Percentiles rank a stretch among this genome's conserved stretches.
Evolutionary conservation across 306 rosid genomes (phyloP).

Genomic region (Vicia sativa): DNA sequence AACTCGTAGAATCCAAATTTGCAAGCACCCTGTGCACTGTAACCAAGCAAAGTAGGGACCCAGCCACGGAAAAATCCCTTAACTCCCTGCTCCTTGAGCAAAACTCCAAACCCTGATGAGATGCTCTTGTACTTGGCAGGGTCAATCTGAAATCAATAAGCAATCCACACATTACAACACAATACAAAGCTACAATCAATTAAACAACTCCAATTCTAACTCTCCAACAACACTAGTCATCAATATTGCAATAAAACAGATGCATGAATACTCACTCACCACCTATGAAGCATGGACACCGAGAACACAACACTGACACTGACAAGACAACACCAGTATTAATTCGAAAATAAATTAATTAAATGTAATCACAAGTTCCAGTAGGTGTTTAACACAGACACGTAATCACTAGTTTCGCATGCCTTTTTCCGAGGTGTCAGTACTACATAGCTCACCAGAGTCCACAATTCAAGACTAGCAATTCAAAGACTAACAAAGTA

Average conservation of each 20-base stretch:
- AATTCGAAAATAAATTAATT: too few species aligned
- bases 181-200: neutral
- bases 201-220: slow-evolving; percentile 11
- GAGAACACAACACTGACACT: too few species aligned
- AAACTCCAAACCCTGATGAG: slow-evolving; percentile 86
- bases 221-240: neutral
- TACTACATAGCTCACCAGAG: neutral
- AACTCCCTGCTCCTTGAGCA: slow-evolving; percentile 90
- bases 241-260: neutral
- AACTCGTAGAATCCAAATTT: slow-evolving; percentile 94
- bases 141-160: slow-evolving; percentile 68
- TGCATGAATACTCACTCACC: neutral
- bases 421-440: neutral
- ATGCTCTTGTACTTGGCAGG: slow-evolving; percentile 86
- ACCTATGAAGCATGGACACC: too few species aligned
- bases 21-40: slow-evolving; percentile 99
- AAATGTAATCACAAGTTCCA: too few species aligned
- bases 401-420: too few species aligned
- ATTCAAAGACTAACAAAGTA: too few species aligned
- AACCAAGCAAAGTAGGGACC: slow-evolving; percentile 96
- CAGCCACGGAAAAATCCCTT: slow-evolving; percentile 95
- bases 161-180: slow-evolving; percentile 22
- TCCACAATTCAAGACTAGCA: neutral
- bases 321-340: too few species aligned
- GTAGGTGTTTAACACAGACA: too few species aligned